These are phyloP conservation scores for Discostella stelligeroides DNA, from an alignment of 108 stramenopile species.

Conservation along the genomic window DNA sequence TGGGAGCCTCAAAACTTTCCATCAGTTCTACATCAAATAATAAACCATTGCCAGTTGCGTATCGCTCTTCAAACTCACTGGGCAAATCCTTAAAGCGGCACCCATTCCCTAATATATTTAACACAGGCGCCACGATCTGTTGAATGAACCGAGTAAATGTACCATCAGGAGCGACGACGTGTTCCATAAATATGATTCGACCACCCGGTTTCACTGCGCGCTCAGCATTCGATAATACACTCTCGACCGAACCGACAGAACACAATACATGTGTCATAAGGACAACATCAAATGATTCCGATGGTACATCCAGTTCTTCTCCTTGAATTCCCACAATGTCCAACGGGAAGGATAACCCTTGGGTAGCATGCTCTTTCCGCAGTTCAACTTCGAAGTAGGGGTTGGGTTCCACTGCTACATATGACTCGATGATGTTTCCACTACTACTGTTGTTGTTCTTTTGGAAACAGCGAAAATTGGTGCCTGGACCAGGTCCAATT, in stretches of 20 bases:
- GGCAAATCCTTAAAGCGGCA: conserved; percentile 46
- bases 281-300: conserved; percentile 46
- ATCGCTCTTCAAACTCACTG: conserved; percentile 2
- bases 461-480: conserved; percentile 55
- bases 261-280: conserved; percentile 59
- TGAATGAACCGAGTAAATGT: conserved; percentile 31
- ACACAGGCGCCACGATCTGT: conserved; percentile 38
- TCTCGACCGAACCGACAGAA: conserved; percentile 41
- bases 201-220: conserved; percentile 68
- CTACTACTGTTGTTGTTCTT: conserved; percentile 18
- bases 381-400: conserved; percentile 42
- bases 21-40: conserved; percentile 23
- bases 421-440: conserved; percentile 30
- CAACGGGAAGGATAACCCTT: conserved; percentile 44
- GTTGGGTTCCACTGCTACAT: conserved; percentile 63
- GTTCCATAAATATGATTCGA: conserved; percentile 59
- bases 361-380: conserved; percentile 11
- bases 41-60: conserved; percentile 9
- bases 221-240: conserved; percentile 57
- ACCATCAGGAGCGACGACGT: conserved; percentile 39
- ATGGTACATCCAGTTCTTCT: conserved; percentile 42
- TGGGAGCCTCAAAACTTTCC: conserved; percentile 27
- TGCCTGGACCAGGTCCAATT: conserved; percentile 61
- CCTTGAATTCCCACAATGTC: conserved; percentile 39
- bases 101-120: conserved; percentile 54